These are phyloP conservation scores for Verticillium albo-atrum DNA, from an alignment of 2,329 filamentous ascomycete species.

Conservation along the genomic window DNA sequence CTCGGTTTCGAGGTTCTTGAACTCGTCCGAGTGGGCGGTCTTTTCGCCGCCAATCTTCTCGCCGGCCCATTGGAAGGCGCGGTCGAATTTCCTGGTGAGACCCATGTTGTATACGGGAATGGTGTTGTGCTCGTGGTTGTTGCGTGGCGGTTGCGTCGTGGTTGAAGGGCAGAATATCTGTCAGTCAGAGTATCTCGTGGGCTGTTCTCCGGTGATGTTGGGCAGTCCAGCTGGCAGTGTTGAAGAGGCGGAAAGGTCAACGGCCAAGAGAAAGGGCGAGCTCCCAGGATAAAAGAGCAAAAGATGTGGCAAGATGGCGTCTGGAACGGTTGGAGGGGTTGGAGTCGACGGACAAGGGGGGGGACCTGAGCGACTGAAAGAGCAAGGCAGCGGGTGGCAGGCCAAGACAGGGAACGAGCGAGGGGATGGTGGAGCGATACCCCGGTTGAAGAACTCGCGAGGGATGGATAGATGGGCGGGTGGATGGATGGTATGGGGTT, in stretches of 20 bases:
- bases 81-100: conserved; percentile 81
- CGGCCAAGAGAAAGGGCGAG: not conserved
- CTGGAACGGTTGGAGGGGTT: not conserved
- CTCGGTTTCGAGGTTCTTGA: conserved; percentile 83
- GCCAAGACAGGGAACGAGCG: not conserved
- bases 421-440: not conserved
- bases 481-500: not conserved
- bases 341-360: not conserved
- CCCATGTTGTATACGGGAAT: conserved; percentile 34
- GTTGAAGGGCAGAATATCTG: not conserved
- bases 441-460: not conserved
- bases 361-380: not conserved
- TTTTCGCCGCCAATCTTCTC: conserved; percentile 95
- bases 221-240: not conserved
- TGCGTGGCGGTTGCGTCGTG: not conserved
- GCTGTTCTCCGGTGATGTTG: not conserved
- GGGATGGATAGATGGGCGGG: not conserved
- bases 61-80: conserved; percentile 96
- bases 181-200: not conserved
- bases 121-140: not conserved
- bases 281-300: not conserved
- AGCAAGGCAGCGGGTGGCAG: not conserved
- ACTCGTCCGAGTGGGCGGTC: conserved; percentile 83
- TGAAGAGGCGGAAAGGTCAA: not conserved
- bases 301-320: not conserved